Percentiles rank a stretch among this genome's conserved stretches.
These are phyloP conservation scores for Trametes cinnabarina DNA, from an alignment of 768 basidiomycete species.

Conservation along the genomic window DNA sequence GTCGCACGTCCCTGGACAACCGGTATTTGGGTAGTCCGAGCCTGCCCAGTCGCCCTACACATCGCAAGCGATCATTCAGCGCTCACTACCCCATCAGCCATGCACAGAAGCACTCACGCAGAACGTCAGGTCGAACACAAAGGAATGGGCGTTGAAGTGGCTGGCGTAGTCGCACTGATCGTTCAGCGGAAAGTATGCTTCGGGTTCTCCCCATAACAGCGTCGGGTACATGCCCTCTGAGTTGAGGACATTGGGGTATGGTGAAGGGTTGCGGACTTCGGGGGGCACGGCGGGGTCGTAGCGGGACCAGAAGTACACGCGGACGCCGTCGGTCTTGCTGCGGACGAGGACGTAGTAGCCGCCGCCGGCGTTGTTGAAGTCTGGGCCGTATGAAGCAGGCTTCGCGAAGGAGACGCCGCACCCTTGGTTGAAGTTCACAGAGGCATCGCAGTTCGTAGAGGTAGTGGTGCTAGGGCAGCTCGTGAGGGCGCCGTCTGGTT, in stretches of 20 bases:
- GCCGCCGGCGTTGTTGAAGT: constrained; percentile 52
- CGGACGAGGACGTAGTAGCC: constrained; percentile 60
- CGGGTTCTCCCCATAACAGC: constrained; percentile 44
- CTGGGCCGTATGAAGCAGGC: constrained; percentile 43
- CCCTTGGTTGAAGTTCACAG: constrained; percentile 55
- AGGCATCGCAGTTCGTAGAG: constrained; percentile 49
- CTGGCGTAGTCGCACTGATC: constrained; percentile 48
- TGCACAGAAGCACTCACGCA: constrained; percentile 43
- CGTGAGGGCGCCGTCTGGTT: background rate
- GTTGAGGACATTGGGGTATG: constrained; percentile 2
- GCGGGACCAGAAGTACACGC: constrained; percentile 63
- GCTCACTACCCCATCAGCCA: background rate
- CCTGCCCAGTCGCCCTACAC: constrained; percentile 56
- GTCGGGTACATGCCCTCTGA: constrained; percentile 19
- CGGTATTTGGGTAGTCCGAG: constrained; percentile 36
- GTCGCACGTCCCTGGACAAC: constrained; percentile 43
- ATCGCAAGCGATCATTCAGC: background rate
- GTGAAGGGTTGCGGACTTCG: constrained; percentile 32
- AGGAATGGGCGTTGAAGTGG: constrained; percentile 51
- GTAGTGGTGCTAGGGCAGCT: constrained; percentile 33
- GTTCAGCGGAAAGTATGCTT: constrained; percentile 47
- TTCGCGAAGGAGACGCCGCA: constrained; percentile 50
- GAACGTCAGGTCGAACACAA: constrained; percentile 61
- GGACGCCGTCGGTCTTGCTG: constrained; percentile 42
- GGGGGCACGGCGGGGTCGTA: constrained; percentile 43